A percentile compares a stretch with the other conserved stretches of the same genome.
These are phyloP conservation scores for Serendipita indica DNA, from an alignment of 768 basidiomycete genomes.

Conservation along the genomic window DNA sequence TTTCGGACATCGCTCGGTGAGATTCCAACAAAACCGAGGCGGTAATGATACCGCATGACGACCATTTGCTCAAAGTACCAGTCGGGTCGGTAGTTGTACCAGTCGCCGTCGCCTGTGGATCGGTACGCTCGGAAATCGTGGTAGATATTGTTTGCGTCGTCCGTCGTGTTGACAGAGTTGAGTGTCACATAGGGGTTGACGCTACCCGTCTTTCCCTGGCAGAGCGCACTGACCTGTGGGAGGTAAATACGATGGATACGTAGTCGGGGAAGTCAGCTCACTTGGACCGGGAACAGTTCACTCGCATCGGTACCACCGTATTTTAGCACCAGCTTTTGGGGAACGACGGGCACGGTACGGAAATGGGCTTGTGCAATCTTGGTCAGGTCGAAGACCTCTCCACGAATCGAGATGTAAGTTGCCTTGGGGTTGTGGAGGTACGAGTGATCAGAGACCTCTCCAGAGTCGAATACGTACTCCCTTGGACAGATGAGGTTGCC, in stretches of 20 bases:
- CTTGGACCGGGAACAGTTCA: slow-evolving; percentile 87
- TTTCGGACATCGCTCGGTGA: slow-evolving; percentile 59
- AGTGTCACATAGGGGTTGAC: slow-evolving; percentile 77
- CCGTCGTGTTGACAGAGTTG: slow-evolving; percentile 49
- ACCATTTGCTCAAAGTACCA: slow-evolving; percentile 98
- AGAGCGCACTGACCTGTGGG: slow-evolving; percentile 67
- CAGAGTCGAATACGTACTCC: slow-evolving; percentile 72
- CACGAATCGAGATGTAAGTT: slow-evolving; percentile 70
- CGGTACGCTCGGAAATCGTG: slow-evolving; percentile 85
- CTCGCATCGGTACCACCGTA: slow-evolving; percentile 71
- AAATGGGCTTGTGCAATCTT: slow-evolving; percentile 49
- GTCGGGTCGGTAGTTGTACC: slow-evolving; percentile 83
- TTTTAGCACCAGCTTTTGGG: slow-evolving; percentile 55
- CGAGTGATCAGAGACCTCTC: slow-evolving; percentile 66
- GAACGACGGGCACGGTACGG: slow-evolving; percentile 55
- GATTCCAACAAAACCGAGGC: slow-evolving; percentile 78
- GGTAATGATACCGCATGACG: slow-evolving; percentile 74
- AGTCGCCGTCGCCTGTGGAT: slow-evolving; percentile 17
- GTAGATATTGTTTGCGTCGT: slow-evolving; percentile 68
- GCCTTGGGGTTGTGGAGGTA: slow-evolving; percentile 47
- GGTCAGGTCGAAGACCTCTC: slow-evolving; percentile 87
- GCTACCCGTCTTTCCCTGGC: slow-evolving; percentile 66
- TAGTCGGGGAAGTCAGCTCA: too few relatives aligned
- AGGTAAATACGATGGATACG: not conserved
- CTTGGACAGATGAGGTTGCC: slow-evolving; percentile 86